Percentiles rank a stretch among this genome's conserved stretches.
These are phyloP conservation scores for Obba rivulosa DNA, from an alignment of 768 basidiomycete genomes.

Conservation along the genomic window DNA sequence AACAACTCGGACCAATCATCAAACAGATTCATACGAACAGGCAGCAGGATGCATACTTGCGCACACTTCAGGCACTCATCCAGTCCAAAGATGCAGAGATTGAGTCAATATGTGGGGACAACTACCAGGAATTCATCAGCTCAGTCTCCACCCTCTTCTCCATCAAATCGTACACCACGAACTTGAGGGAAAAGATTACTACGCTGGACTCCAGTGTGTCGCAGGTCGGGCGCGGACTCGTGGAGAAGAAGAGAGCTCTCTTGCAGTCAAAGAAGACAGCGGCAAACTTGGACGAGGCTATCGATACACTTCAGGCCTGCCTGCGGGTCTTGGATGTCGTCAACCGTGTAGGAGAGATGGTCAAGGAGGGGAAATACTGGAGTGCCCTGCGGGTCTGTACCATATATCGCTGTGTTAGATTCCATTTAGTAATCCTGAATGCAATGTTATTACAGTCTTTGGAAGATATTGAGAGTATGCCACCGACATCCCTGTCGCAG, in stretches of 20 bases:
- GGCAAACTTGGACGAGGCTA: conserved; percentile 91
- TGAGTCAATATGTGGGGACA: conserved; percentile 91
- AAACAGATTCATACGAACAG: conserved; percentile 86
- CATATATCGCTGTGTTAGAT: conserved; percentile 18
- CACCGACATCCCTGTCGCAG: conserved; percentile 81
- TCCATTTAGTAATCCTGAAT: conserved; percentile 19
- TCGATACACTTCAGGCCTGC: conserved; percentile 92
- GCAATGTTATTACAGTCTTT: conserved; percentile 58
- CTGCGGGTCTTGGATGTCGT: conserved; percentile 90
- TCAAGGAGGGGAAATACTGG: conserved; percentile 92
- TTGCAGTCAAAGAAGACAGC: conserved; percentile 91
- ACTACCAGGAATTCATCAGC: conserved; percentile 96
- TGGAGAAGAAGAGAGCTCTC: conserved; percentile 89
- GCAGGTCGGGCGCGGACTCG: conserved; percentile 79
- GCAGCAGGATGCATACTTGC: conserved; percentile 84
- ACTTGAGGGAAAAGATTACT: conserved; percentile 87
- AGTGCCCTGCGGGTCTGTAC: conserved; percentile 85
- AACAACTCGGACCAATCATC: conserved; percentile 92
- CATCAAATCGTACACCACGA: conserved; percentile 94
- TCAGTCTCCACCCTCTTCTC: conserved; percentile 96
- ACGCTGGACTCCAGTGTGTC: conserved; percentile 84
- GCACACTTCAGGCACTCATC: conserved; percentile 81
- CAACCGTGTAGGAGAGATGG: conserved; percentile 88
- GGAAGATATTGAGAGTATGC: conserved; percentile 91
- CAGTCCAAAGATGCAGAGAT: conserved; percentile 95